Evolutionary conservation across 2,329 filamentous ascomycete genomes (phyloP).

Genomic region (Aspergillus ustus): DNA sequence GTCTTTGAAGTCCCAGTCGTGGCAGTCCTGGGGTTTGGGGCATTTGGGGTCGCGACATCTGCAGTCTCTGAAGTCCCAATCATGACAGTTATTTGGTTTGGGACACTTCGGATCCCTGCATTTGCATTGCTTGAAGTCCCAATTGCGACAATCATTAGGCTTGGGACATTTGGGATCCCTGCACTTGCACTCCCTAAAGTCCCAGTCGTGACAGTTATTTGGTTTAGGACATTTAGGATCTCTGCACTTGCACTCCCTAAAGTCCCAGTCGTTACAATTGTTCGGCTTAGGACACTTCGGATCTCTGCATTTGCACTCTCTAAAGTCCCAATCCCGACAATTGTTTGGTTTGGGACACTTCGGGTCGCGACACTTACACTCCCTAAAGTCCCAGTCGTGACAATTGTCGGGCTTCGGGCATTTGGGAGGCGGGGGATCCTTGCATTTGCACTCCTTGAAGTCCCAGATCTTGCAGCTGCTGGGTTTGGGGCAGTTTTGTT

Average conservation of each 20-base stretch:
- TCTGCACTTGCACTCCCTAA: too few relatives aligned
- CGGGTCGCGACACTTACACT: too few relatives aligned
- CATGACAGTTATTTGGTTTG: not conserved
- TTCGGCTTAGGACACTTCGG: too few relatives aligned
- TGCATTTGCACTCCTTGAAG: not conserved
- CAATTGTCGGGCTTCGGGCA: too few relatives aligned
- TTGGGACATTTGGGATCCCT: too few relatives aligned
- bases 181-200: too few relatives aligned
- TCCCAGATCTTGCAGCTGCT: not conserved
- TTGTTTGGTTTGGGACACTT: not conserved
- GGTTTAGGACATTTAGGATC: too few relatives aligned
- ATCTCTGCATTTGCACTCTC: not conserved
- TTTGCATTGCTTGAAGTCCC: not conserved
- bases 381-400: too few relatives aligned
- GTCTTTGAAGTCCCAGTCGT: not conserved
- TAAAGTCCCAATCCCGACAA: not conserved
- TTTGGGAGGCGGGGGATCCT: too few relatives aligned
- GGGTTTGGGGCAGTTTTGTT: too few relatives aligned
- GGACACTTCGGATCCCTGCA: not conserved
- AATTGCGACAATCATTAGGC: not conserved
- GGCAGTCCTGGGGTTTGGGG: not conserved
- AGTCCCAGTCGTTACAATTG: too few relatives aligned
- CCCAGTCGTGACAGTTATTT: too few relatives aligned
- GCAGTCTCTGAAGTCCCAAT: not conserved
- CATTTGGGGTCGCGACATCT: not conserved